Evolutionary conservation across 169 alveolate genomes (phyloP), one percentile per base, ranked within the genome.

Genomic region (Plasmodium relictum): DNA sequence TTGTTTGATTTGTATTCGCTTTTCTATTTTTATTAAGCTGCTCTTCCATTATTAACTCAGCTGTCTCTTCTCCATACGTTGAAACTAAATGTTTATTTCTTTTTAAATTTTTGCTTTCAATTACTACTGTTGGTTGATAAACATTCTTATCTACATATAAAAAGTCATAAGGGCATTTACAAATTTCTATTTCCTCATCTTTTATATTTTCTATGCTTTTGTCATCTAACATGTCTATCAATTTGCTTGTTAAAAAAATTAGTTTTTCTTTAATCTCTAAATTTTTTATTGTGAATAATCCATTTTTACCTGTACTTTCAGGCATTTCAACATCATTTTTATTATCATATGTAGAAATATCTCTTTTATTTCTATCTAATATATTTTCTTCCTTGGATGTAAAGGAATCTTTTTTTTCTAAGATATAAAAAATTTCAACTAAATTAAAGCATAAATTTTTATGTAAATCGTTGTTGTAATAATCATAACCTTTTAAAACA

Each of bases 171-270:
- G 86, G 92, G 41, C 86, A 58, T 45, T 86, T 86, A 56, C 92
- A 86, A 56, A 86, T 86, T 58, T 86, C 92, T 0, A 86, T 71
- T 22, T 70, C 87, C 9, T 86, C 92, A 10, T 86, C 88, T 24
- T 63, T 59, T 39, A 86, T 73, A 44, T 70, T 52, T 45, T 86
- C 24, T 22, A 86, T 44, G n/a, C 88, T 59, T 14, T 62, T 48
- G 9, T 86, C 92, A 86, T 86, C 92, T n/a, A 86, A 42, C 87
- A 86, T 86, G 5, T 58, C 86, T 26, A 86, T 86, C 50, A 86
- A 52, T 63, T 20, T 56, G 52, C 62, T 71, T 54, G 87, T 86
- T 6, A 86, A 70, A 42, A 1, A 22, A 16, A 42, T 70, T 41
- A 86, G 37, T 16, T 86, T 69, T 4, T 73, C 45, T 59, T 71